These are phyloP conservation scores for Geotrichum candidum DNA, from an alignment of 1,139 yeast genomes.

Conservation along the genomic window DNA sequence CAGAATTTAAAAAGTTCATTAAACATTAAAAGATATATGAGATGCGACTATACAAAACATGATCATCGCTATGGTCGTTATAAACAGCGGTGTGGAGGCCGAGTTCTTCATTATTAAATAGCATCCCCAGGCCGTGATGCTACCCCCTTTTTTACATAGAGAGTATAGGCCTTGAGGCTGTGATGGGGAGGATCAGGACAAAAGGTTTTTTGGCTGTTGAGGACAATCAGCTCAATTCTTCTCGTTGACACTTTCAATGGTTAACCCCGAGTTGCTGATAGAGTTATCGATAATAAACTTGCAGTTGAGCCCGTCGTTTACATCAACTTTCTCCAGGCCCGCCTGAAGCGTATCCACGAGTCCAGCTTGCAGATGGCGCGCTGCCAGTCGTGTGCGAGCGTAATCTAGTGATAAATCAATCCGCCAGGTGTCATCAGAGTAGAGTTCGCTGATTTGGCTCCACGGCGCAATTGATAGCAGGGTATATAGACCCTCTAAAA, in stretches of 20 bases:
- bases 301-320: slow-evolving; percentile 70
- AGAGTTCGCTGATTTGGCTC: slow-evolving; percentile 28
- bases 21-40: not conserved
- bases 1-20: not conserved
- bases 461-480: slow-evolving; percentile 36
- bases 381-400: slow-evolving; percentile 55
- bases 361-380: slow-evolving; percentile 68
- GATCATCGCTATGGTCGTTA: not conserved
- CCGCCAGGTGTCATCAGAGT: slow-evolving; percentile 37
- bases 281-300: slow-evolving; percentile 46
- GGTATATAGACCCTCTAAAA: slow-evolving; percentile 50
- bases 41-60: not conserved
- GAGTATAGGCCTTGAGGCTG: not conserved
- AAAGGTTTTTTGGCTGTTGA: not conserved
- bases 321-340: slow-evolving; percentile 59
- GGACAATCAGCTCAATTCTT: not conserved
- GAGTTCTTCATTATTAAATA: not conserved
- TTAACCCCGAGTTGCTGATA: not conserved
- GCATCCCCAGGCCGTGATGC: not conserved
- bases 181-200: not conserved
- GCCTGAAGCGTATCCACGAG: slow-evolving; percentile 49
- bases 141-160: not conserved
- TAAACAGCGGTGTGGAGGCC: not conserved
- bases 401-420: slow-evolving; percentile 40
- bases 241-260: not conserved